Conservation (phyloP, 1,284 basidiomycete genomes). For the Amylostereum chailletii region DNA sequence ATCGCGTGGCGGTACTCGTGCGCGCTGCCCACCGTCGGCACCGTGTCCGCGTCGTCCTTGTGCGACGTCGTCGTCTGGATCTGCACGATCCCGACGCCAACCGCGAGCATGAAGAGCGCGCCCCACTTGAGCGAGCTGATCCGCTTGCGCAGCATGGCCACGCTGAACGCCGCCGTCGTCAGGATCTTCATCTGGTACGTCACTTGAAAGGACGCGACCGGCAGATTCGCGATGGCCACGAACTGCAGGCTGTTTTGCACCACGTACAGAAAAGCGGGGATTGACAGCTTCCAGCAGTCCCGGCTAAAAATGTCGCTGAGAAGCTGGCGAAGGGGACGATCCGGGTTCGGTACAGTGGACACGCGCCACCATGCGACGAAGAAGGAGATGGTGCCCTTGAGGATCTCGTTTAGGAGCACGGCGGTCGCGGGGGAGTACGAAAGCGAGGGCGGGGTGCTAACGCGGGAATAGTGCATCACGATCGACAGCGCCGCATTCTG, state of each 20-base stretch:
- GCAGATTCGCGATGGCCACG: conserved; percentile 85
- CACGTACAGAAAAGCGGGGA: conserved; percentile 94
- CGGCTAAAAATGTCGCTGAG: conserved; percentile 58
- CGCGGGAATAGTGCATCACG: conserved; percentile 93
- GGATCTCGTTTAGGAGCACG: conserved; percentile 87
- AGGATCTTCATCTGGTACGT: conserved; percentile 98
- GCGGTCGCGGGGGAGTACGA: conserved; percentile 90
- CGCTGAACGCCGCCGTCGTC: conserved; percentile 92
- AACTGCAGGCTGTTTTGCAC: conserved; percentile 95
- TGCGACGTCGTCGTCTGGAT: conserved; percentile 48
- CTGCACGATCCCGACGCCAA: conserved; percentile 91
- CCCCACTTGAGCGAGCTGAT: conserved; percentile 76
- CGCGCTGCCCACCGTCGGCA: conserved; percentile 22
- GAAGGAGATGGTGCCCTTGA: conserved; percentile 90
- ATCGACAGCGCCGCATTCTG: conserved; percentile 95
- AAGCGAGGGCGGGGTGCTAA: conserved; percentile 66
- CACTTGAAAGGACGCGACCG: conserved; percentile 92
- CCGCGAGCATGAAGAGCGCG: conserved; percentile 75
- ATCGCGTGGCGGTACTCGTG: conserved; percentile 32
- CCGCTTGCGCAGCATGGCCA: conserved; percentile 78
- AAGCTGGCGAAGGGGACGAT: conserved; percentile 37
- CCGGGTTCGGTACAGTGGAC: conserved; percentile 17
- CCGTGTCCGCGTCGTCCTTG: conserved; percentile 1
- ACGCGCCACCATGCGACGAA: conserved; percentile 50
- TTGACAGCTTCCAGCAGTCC: conserved; percentile 95